Evolutionary conservation across 257 asterid genomes (phyloP), one percentile per base, ranked within the genome.

Genomic region (Przewalskia tangutica): DNA sequence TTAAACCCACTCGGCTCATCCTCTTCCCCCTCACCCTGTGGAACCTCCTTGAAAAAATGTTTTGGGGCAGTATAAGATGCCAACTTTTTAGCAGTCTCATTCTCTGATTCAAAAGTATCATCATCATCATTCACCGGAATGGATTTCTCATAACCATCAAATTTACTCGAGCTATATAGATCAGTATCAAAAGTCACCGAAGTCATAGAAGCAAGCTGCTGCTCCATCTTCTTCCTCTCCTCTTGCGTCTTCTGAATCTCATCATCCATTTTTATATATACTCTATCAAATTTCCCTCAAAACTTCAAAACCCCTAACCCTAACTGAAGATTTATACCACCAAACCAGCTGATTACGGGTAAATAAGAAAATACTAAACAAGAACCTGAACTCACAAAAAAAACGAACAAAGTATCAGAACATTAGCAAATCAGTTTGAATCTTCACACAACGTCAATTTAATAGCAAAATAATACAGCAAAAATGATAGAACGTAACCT

Each of bases 151-250:
- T 91, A 95, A 23, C 98, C 99, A 81, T 91, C 99, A 54, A 85
- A 94, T 75, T 89, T 88, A 86, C 91, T 84, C 12, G 91, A 59
- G 34, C 87, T 88, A 77, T 95, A 95, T 13, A 92, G 88, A 44
- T 95, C 97, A 13, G 89, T 92, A 86, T 94, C 98, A 68, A 89
- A 94, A 6, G 91, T 90, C n/a, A 94, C 88, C 12, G 97, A 87
- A 77, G 81, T 87, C 36, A 92, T 90, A 10, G 97, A 89, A 5
- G 99, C 98, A 23, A 95, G 83, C 86, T 94, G 93, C 79, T 93
- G 92, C 90, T 93, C 99, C 99, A 93, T 89, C 81, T 92, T 91
- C 83, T 90, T 89, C 87, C 96, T 91, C 90, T 95, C 99, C 60
- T 91, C 98, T 38, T 90, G 91, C 46, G 88, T 83, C 86, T 23